Base-by-base conservation (phyloP, 257 asterid genomes). In the Buddleja alternifolia region DNA sequence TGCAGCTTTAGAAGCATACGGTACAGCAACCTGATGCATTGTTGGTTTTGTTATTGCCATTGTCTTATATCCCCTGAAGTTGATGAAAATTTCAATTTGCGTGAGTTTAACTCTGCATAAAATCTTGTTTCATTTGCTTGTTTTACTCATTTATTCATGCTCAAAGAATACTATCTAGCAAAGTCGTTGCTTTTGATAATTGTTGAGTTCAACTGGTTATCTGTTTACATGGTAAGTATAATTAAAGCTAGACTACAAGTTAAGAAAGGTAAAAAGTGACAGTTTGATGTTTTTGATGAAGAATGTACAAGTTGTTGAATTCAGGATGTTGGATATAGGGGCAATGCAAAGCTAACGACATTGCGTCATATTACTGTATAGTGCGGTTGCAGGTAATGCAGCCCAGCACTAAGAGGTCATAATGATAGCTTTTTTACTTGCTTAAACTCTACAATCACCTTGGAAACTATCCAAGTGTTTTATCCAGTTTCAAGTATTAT, bases 381-480 rank as follows among this genome's bases (percentile, higher is more conserved):
- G 25, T 29, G 57, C 40, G 52, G 11, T 19, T 10, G 17, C 58
- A 17, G 14, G 6, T 15, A 24, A 8, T 17, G 57, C 63, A 41
- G 48, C 17, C 19, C 46, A 64, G 9, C 42, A 32, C 64, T n/a
- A n/a, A n/a, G n/a, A 60, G 16, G 61, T 52, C 29, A 59, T 63
- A 68, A 41, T 57, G 40, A 37, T 54, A 50, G 46, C 17, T 40
- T 61, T 53, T 63, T 63, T 40, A 8, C 60, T 53, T 44, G 51
- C 51, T 46, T 45, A 68, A 34, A 24, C 29, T 53, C 50, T 42
- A 37, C 60, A 63, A 55, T 73, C 62, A 69, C 51, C 34, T 45
- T 24, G 41, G 70, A 59, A 44, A n/a, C 29, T 39, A 57, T 42
- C 62, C 70, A 71, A 66, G 75, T 77, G 66, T 20, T 44, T 37